A percentile compares a stretch with the other conserved stretches of the same genome.
phyloP scores from a whole-genome alignment of 371 early-diverging fungal species.

The Lichtheimia ramosa region DNA sequence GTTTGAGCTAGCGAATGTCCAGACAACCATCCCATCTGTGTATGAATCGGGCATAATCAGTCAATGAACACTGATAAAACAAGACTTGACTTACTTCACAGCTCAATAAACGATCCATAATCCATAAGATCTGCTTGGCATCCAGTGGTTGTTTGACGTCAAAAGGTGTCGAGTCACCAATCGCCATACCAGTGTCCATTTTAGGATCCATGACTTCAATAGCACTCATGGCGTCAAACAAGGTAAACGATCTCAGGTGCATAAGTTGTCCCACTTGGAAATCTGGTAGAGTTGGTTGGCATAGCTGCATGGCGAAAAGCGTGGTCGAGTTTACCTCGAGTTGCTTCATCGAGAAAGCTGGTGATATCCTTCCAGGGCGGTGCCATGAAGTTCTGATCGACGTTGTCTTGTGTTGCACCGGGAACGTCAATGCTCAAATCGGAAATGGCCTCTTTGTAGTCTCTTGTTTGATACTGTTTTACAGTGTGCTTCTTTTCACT shows the following conservation, averaged over 20 bases:
- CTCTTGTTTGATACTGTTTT: too few species aligned
- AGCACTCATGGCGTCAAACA: slow-evolving; percentile 80
- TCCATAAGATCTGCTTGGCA: slow-evolving; percentile 56
- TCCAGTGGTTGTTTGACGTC: slow-evolving; percentile 38
- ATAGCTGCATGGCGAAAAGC: neutral
- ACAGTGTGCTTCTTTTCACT: too few species aligned
- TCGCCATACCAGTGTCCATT: slow-evolving; percentile 78
- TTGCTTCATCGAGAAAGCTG: slow-evolving; percentile 48
- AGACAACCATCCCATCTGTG: slow-evolving; percentile 74
- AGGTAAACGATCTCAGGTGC: slow-evolving; percentile 57
- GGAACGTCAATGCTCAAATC: neutral
- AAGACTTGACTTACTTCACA: slow-evolving; percentile 48
- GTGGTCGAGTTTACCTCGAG: slow-evolving; percentile 42
- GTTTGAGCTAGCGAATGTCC: slow-evolving; percentile 76
- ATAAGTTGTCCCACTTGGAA: slow-evolving; percentile 67
- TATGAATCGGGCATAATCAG: too few species aligned
- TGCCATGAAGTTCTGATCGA: slow-evolving; percentile 7
- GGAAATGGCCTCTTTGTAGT: neutral
- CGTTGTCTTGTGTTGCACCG: too few species aligned
- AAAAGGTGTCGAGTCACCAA: slow-evolving; percentile 32
- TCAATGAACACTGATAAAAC: too few species aligned
- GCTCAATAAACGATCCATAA: slow-evolving; percentile 66
- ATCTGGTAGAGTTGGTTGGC: slow-evolving; percentile 26
- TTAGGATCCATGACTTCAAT: slow-evolving; percentile 86
- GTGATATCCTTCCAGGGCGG: slow-evolving; percentile 60